phyloP scores from a whole-genome alignment of 2,329 filamentous ascomycete genomes.

The Didymosphaeria variabile region DNA sequence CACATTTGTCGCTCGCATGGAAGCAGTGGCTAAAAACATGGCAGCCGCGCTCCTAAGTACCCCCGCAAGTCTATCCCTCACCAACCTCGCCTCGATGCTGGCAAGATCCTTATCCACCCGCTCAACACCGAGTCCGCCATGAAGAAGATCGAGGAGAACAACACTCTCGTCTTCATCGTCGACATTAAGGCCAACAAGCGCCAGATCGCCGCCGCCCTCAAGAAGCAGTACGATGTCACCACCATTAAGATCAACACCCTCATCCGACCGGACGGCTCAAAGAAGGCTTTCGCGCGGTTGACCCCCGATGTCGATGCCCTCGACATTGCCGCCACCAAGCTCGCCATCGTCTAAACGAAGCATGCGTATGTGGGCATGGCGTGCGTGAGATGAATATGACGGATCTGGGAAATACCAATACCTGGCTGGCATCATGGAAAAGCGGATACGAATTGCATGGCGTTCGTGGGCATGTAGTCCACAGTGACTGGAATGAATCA shows the following conservation, averaged over 20 bases:
- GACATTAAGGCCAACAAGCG: constrained; percentile 95
- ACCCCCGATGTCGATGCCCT: constrained; percentile 97
- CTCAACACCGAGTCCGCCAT: constrained; percentile 99
- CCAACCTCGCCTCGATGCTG: constrained; percentile 90
- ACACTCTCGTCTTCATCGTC: constrained; percentile 98
- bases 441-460: constrained; percentile 49
- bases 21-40: constrained; percentile 1
- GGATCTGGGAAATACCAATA: constrained; percentile 38
- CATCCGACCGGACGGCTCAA: constrained; percentile 94
- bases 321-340: constrained; percentile 99
- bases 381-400: constrained; percentile 35
- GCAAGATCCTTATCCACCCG: constrained; percentile 96
- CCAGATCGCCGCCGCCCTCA: constrained; percentile 97
- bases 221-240: constrained; percentile 99
- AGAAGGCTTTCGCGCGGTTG: constrained; percentile 98
- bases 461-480: constrained; percentile 51
- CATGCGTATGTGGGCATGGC: constrained; percentile 12
- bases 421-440: constrained; percentile 37
- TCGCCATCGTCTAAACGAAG: constrained; percentile 85
- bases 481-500: constrained; percentile 48
- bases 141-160: constrained; percentile 99
- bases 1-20: not conserved
- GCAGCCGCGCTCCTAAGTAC: constrained; percentile 84
- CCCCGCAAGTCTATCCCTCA: constrained; percentile 94
- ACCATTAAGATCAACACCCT: constrained; percentile 99